Evolutionary conservation across 495 filamentous ascomycete species (phyloP), one percentile per base, ranked within the genome.

Genomic region (Tetracladium marchalianum): DNA sequence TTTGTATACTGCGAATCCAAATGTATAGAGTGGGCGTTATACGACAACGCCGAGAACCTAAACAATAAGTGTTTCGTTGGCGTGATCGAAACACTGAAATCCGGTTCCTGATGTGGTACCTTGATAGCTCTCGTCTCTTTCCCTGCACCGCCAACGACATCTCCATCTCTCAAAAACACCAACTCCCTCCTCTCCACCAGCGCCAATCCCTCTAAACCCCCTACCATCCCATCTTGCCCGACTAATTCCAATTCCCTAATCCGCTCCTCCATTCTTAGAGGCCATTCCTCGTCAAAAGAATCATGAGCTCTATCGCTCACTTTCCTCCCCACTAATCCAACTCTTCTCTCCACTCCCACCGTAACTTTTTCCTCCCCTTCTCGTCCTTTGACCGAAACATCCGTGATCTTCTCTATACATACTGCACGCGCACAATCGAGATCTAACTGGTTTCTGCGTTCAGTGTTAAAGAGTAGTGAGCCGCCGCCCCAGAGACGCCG

Each of bases 11-110:
- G 46, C 4, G 70, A 74, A 59, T 94, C 85, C n/a, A 92, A 71
- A 55, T 95, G 88, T 46, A 94, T 93, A 5, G 71, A 66, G 58
- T 94, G 88, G 5, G 86, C 84, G 61, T 95, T 95, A 72, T 84
- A 87, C 5, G 82, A 87, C 13, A 95, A 72, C 0, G 85, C 85
- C 24, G 80, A 86, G 65, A 84, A 94, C n/a, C 85, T 78, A 63
- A 89, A 90, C 24, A 95, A 74, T 0, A 61, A 43, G 18, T 50
- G 33, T 16, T 38, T 39, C 13, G 52, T 55, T 13, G 55, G 55
- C 18, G 43, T 59, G 4, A 53, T 33, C 12, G 34, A 1, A 10
- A 61, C 42, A 18, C 35, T 42, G 37, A 46, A 55, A 31, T 53
- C 53, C 12, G 43, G 41, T 5, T 35, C 55, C 11, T 33, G 42